phyloP scores from a whole-genome alignment of 495 filamentous ascomycete species.

The Recurvomyces mirabilis region DNA sequence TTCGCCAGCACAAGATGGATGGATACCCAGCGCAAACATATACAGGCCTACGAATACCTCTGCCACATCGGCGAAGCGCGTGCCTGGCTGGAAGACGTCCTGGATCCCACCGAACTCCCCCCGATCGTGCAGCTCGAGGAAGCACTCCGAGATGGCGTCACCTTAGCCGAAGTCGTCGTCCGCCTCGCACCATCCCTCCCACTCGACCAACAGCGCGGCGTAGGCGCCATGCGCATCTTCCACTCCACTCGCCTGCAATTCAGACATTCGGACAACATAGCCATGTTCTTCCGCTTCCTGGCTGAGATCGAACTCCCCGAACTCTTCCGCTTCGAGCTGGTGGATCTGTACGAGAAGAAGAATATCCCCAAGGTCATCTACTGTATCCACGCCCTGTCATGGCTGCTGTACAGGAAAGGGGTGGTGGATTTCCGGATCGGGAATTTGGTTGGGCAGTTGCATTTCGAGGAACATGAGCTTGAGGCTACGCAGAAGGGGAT shows the following conservation, averaged over 20 bases:
- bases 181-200: constrained; percentile 65
- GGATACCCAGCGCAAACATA: constrained; percentile 92
- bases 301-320: constrained; percentile 92
- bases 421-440: constrained; percentile 93
- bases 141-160: constrained; percentile 83
- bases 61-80: constrained; percentile 99
- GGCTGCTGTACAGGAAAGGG: constrained; percentile 87
- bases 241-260: constrained; percentile 73
- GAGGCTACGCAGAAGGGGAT: constrained; percentile 94
- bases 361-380: constrained; percentile 99
- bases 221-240: constrained; percentile 55
- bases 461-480: constrained; percentile 95
- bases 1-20: constrained; percentile 74
- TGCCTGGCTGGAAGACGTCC: constrained; percentile 96
- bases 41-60: constrained; percentile 97
- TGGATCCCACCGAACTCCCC: constrained; percentile 68
- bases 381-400: constrained; percentile 93
- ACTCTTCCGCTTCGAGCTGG: constrained; percentile 95
- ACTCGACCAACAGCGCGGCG: constrained; percentile 27
- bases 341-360: constrained; percentile 98
- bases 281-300: constrained; percentile 82
- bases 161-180: constrained; percentile 91
- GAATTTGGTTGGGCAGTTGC: constrained; percentile 93
- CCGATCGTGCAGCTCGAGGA: constrained; percentile 96
- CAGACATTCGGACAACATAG: constrained; percentile 95